Percentiles rank a stretch among this genome's conserved stretches.
phyloP scores from a whole-genome alignment of 495 filamentous ascomycete genomes.

The Penicillium soppii region DNA sequence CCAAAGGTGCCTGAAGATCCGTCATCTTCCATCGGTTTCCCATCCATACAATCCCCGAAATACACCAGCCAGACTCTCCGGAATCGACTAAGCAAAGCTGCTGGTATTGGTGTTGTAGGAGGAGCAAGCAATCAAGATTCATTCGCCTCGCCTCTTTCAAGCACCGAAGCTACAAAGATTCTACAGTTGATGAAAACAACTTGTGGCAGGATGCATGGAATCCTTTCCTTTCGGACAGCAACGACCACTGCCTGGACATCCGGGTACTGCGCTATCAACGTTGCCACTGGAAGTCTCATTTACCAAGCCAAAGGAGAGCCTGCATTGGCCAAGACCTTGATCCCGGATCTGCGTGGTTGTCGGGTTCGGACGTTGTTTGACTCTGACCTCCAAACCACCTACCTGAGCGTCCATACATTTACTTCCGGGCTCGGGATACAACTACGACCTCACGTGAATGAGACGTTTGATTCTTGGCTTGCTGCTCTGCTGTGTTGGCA shows the following conservation, averaged over 20 bases:
- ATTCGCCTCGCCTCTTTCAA: slow-evolving; percentile 55
- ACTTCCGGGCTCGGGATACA: slow-evolving; percentile 69
- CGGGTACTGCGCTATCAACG: slow-evolving; percentile 59
- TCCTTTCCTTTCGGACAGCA: slow-evolving; percentile 57
- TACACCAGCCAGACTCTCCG: slow-evolving; percentile 32
- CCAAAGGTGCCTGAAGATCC: slow-evolving; percentile 24
- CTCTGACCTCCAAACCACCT: slow-evolving; percentile 62
- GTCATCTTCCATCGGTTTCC: slow-evolving; percentile 48
- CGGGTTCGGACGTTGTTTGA: slow-evolving; percentile 68
- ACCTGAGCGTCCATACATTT: slow-evolving; percentile 75
- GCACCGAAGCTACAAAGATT: slow-evolving; percentile 50
- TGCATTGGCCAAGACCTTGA: slow-evolving; percentile 56
- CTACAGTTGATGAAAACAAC: slow-evolving; percentile 59
- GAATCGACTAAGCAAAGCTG: slow-evolving; percentile 47
- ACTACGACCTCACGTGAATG: slow-evolving; percentile 68
- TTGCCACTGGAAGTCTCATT: slow-evolving; percentile 54
- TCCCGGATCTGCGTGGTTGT: slow-evolving; percentile 86
- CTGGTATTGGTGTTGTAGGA: slow-evolving; percentile 24
- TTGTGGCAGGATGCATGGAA: slow-evolving; percentile 55
- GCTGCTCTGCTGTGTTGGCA: slow-evolving; percentile 94
- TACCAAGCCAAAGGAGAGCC: slow-evolving; percentile 58
- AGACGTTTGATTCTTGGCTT: slow-evolving; percentile 88
- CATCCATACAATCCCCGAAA: slow-evolving; percentile 49
- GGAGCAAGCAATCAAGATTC: slow-evolving; percentile 35
- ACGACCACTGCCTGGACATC: slow-evolving; percentile 52